Percentiles rank a stretch among this genome's conserved stretches.
Conservation (phyloP, 164 flowering plant species). For the Akebia trifoliata region DNA sequence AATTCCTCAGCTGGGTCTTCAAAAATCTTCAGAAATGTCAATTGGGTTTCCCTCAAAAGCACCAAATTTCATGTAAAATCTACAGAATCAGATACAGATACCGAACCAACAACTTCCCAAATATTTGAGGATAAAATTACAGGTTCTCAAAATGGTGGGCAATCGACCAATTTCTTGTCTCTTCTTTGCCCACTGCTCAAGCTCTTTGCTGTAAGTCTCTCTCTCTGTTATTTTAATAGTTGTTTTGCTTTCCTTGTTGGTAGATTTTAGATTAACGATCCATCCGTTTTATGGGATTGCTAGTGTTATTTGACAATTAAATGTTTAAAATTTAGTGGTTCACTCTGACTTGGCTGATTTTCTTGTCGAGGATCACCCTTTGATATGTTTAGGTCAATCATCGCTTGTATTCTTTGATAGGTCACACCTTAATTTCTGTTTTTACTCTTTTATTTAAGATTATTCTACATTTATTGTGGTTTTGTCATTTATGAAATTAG, state of each 20-base stretch:
- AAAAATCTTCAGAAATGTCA: conserved; percentile 10
- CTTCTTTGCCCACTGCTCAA: conserved; percentile 61
- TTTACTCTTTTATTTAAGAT: too few species aligned
- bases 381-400: too few species aligned
- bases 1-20: conserved; percentile 13
- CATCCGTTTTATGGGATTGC: too few species aligned
- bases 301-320: too few species aligned
- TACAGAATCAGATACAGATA: conserved; percentile 20
- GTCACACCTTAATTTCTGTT: too few species aligned
- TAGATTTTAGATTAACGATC: too few species aligned
- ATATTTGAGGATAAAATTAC: conserved; percentile 6
- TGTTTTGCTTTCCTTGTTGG: neutral
- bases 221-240: neutral
- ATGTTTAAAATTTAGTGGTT: too few species aligned
- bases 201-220: conserved; percentile 42
- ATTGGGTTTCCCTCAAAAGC: conserved; percentile 13
- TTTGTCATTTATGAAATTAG: too few species aligned
- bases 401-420: too few species aligned
- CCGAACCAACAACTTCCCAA: neutral
- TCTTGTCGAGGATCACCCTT: too few species aligned
- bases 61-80: conserved; percentile 24
- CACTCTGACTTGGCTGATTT: too few species aligned
- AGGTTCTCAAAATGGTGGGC: conserved; percentile 18
- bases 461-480: too few species aligned
- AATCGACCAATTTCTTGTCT: conserved; percentile 41